These are phyloP conservation scores for Eutypella sp. DNA, from an alignment of 2,329 filamentous ascomycete species.

Conservation along the genomic window DNA sequence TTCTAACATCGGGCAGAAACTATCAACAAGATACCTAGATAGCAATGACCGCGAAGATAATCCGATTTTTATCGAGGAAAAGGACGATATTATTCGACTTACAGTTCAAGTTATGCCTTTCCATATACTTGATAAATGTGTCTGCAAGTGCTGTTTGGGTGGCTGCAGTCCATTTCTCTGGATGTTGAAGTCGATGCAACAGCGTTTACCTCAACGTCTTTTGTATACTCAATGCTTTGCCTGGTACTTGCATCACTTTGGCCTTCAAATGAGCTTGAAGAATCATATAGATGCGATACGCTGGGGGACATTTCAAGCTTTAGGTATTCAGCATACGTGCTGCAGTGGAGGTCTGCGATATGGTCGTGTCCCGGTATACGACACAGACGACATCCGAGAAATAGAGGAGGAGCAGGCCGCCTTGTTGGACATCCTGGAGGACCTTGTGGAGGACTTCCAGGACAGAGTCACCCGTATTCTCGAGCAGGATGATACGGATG, in stretches of 20 bases:
- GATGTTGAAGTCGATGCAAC: not conserved
- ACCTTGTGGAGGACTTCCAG: not conserved
- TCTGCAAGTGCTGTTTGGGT: not conserved
- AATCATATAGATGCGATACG: not conserved
- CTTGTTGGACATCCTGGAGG: not conserved
- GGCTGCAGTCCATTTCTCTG: not conserved
- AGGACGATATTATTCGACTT: not conserved
- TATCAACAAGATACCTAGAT: not conserved
- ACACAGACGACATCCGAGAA: not conserved
- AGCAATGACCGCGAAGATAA: not conserved
- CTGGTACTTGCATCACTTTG: not conserved
- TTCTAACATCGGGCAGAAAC: not conserved
- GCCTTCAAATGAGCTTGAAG: not conserved
- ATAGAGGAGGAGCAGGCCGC: not conserved
- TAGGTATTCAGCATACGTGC: not conserved
- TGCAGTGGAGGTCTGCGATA: not conserved
- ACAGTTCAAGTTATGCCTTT: not conserved
- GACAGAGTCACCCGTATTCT: not conserved
- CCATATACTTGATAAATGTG: not conserved
- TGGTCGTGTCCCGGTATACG: not conserved
- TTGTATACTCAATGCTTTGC: not conserved
- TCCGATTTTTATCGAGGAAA: no score
- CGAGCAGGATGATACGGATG: not conserved
- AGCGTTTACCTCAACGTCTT: not conserved
- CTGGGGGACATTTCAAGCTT: not conserved